phyloP scores from a whole-genome alignment of 306 rosid genomes.

The Rosa multiflora region DNA sequence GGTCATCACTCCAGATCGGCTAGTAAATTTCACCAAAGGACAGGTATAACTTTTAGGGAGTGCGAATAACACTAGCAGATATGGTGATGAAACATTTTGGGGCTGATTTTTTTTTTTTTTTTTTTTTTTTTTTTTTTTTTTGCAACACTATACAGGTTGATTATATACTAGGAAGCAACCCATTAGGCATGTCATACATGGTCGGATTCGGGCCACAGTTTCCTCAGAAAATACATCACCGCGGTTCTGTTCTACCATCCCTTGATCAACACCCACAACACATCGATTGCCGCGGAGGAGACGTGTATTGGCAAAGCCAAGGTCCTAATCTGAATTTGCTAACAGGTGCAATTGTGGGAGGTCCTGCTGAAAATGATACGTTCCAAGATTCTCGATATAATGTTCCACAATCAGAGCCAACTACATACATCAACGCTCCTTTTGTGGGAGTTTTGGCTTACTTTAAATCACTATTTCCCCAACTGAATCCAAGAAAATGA shows the following conservation, averaged over 20 bases:
- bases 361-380: slow-evolving; percentile 39
- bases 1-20: slow-evolving; percentile 8
- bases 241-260: slow-evolving; percentile 46
- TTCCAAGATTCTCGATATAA: slow-evolving; percentile 39
- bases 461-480: slow-evolving; percentile 28
- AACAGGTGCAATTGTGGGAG: slow-evolving; percentile 52
- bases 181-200: slow-evolving; percentile 50
- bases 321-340: slow-evolving; percentile 42
- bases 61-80: not conserved
- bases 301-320: slow-evolving; percentile 18
- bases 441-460: slow-evolving; percentile 56
- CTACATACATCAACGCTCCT: slow-evolving; percentile 57
- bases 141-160: not conserved
- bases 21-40: slow-evolving; percentile 29
- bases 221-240: slow-evolving; percentile 54
- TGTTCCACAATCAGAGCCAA: slow-evolving; percentile 47
- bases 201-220: slow-evolving; percentile 47
- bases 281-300: slow-evolving; percentile 41
- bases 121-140: too few relatives aligned
- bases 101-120: not conserved
- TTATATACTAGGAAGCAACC: slow-evolving; percentile 18
- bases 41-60: not conserved
- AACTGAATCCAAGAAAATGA: not conserved
- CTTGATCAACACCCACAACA: slow-evolving; percentile 20
- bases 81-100: not conserved